Conservation (phyloP, 169 alveolate species). For the Theileria annulata region DNA sequence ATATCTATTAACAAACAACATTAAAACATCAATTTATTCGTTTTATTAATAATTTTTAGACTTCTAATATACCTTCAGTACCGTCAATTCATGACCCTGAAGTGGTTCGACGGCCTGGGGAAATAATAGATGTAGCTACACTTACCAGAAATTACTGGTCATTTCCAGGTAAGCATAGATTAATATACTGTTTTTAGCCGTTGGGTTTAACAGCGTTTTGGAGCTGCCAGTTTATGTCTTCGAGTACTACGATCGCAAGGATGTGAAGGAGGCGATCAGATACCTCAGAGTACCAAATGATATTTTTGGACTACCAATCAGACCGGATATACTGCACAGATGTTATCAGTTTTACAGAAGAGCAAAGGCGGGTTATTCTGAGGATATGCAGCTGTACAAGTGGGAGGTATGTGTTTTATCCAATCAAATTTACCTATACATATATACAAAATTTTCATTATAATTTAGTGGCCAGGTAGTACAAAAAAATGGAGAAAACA, state of each 20-base stretch:
- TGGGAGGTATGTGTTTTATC: slow-evolving; percentile 69
- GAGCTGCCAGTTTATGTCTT: slow-evolving; percentile 78
- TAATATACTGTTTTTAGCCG: slow-evolving; percentile 59
- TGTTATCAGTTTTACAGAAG: slow-evolving; percentile 80
- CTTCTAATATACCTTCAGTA: slow-evolving; percentile 7
- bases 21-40: too few relatives aligned
- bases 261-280: slow-evolving; percentile 39
- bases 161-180: slow-evolving; percentile 67
- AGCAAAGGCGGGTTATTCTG: slow-evolving; percentile 83
- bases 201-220: slow-evolving; percentile 81
- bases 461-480: slow-evolving; percentile 80
- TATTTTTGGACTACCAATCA: slow-evolving; percentile 79
- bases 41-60: neutral
- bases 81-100: slow-evolving; percentile 80
- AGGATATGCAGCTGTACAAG: slow-evolving; percentile 82
- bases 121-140: slow-evolving; percentile 73
- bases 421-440: neutral
- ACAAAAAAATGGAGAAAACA: slow-evolving; percentile 78
- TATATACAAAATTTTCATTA: neutral
- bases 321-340: slow-evolving; percentile 81
- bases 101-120: slow-evolving; percentile 81
- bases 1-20: neutral
- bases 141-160: slow-evolving; percentile 78
- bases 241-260: slow-evolving; percentile 63
- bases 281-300: slow-evolving; percentile 77